These are phyloP conservation scores for Xylariaceae sp. DNA, from an alignment of 2,329 filamentous ascomycete genomes.

Conservation along the genomic window DNA sequence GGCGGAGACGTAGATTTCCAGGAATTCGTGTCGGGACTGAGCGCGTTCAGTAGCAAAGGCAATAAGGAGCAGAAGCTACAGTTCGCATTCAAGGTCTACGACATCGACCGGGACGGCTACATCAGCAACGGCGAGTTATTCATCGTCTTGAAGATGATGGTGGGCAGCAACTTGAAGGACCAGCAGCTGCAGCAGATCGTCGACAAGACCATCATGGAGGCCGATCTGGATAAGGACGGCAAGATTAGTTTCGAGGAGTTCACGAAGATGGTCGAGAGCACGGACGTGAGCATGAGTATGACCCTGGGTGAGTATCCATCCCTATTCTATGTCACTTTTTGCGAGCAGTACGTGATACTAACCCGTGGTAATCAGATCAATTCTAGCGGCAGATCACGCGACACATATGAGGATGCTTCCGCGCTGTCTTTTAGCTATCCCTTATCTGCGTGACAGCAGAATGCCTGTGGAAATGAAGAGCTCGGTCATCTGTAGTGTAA, in stretches of 20 bases:
- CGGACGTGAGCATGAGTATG: slow-evolving; percentile 71
- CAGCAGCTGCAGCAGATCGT: slow-evolving; percentile 99
- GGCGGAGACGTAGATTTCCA: slow-evolving; percentile 98
- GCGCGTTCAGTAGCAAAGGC: slow-evolving; percentile 93
- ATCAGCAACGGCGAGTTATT: slow-evolving; percentile 99
- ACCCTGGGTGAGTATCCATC: slow-evolving; percentile 54
- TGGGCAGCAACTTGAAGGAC: slow-evolving; percentile 97
- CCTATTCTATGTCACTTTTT: neutral
- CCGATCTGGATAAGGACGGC: slow-evolving; percentile 89
- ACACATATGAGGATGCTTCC: neutral
- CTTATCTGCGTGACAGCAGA: neutral
- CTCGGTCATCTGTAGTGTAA: too few species aligned
- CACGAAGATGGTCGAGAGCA: slow-evolving; percentile 97
- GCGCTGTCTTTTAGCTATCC: neutral
- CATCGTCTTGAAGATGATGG: slow-evolving; percentile 99
- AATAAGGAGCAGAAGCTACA: slow-evolving; percentile 98
- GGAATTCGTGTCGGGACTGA: slow-evolving; percentile 93
- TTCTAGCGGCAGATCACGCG: slow-evolving; percentile 10
- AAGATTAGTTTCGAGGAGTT: slow-evolving; percentile 99
- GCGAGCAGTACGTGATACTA: neutral
- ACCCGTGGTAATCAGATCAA: slow-evolving; percentile 13
- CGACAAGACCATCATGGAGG: slow-evolving; percentile 99
- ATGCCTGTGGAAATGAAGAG: too few species aligned
- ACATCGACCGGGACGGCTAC: slow-evolving; percentile 96
- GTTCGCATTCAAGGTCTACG: slow-evolving; percentile 99